Base-by-base conservation (phyloP, 495 filamentous ascomycete genomes). In the Penicilliopsis zonata region DNA sequence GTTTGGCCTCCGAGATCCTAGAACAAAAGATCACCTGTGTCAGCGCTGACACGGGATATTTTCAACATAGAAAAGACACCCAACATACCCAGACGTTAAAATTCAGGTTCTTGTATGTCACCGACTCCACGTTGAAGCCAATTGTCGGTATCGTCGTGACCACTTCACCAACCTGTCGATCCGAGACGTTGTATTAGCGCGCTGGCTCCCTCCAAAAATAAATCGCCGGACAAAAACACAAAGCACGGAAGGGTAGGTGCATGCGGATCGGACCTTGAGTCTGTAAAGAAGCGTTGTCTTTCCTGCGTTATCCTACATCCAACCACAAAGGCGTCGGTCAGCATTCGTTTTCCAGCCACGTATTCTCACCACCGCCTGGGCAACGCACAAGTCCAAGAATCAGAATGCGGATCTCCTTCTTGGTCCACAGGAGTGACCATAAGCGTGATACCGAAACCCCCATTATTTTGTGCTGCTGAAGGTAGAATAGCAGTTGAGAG, bases 111-210 rank as follows among this genome's bases (percentile, higher is more conserved):
- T 84, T 82, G 67, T 96, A 96, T 42, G 84, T 85, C 32, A 98
- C 90, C 15, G 84, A 92, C 60, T 98, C 90, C 46, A 98, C 88
- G 55, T 98, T 98, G 67, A 98, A 98, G 31, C 90, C 90, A 57
- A 98, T 96, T 30, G 90, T 98, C 7, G 90, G 90, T 68, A 96
- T 94, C 37, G 90, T 98, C 24, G 90, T 94, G 44, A 98, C 90
- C 28, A 96, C 90, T 57, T 98, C 92, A 40, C 90, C 90, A 49
- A 98, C 94, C 85, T 94, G 52, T 30, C 26, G 9, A 13, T 30
- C 14, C 14, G 15, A 3, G 28, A 47, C n/a, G 24, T 18, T 28
- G 18, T 16, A 18, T 62, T 31, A 61, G 42, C 28, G 30, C 19
- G 16, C 13, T 16, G 9, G 28, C 28, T 13, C 13, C n/a, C n/a